Evolutionary conservation across 1,139 yeast species (phyloP).

Genomic region (Pichia sp.): DNA sequence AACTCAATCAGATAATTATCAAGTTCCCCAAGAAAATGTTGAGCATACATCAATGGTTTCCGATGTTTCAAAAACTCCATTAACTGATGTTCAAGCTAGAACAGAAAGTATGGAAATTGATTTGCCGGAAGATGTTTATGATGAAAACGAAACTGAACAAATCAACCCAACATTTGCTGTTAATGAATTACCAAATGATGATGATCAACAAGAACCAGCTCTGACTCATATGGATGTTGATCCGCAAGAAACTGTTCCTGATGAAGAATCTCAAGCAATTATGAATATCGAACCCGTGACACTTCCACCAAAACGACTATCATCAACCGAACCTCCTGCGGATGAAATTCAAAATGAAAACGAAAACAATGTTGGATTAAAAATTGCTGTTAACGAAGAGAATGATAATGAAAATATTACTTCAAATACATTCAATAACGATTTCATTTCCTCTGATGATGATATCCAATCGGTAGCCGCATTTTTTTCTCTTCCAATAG

Average conservation of each 20-base stretch:
- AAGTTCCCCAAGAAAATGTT: too few relatives aligned
- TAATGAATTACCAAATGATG: neutral
- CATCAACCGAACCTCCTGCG: neutral
- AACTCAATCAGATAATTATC: too few relatives aligned
- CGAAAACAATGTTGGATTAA: neutral
- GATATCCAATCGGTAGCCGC: constrained; percentile 27
- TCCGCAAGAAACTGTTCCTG: neutral
- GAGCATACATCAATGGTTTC: too few relatives aligned
- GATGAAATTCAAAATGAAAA: neutral
- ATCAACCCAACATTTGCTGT: neutral
- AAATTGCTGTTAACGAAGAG: neutral
- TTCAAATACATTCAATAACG: neutral
- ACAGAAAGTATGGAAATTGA: neutral
- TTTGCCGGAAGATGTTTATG: neutral
- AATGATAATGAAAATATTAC: too few relatives aligned
- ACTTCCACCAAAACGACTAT: neutral
- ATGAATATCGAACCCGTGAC: neutral
- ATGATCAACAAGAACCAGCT: neutral
- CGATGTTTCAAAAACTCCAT: too few relatives aligned
- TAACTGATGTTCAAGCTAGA: neutral
- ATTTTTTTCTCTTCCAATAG: constrained; percentile 35
- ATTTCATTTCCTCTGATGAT: constrained; percentile 10
- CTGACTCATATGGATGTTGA: constrained; percentile 1
- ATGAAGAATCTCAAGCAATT: neutral
- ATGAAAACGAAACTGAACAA: neutral